A percentile compares a stretch with the other conserved stretches of the same genome.
phyloP scores from a whole-genome alignment of 768 basidiomycete species.

The Trichaptum fuscoviolaceum region DNA sequence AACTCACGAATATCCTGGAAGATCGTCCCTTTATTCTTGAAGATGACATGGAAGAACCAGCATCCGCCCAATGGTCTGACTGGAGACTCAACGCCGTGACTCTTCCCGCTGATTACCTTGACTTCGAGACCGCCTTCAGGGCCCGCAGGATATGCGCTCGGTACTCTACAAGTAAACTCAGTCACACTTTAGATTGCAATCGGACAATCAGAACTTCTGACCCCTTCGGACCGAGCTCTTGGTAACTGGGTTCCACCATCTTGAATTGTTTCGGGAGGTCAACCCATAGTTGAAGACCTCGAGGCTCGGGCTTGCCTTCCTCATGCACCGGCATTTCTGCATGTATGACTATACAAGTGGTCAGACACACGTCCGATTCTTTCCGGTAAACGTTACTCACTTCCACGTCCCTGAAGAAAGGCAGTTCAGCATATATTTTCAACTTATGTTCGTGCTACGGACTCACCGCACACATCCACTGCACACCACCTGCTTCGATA shows the following conservation, averaged over 20 bases:
- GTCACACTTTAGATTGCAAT: background rate
- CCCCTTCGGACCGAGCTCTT: conserved; percentile 68
- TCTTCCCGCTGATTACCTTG: conserved; percentile 86
- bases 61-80: conserved; percentile 90
- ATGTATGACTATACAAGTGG: conserved; percentile 47
- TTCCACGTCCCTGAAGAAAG: conserved; percentile 50
- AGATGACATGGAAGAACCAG: conserved; percentile 83
- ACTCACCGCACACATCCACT: conserved; percentile 89
- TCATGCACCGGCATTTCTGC: conserved; percentile 87
- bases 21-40: conserved; percentile 55
- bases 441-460: conserved; percentile 5
- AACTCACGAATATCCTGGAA: conserved; percentile 80
- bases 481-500: conserved; percentile 78
- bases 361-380: background rate
- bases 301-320: conserved; percentile 60
- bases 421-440: conserved; percentile 1
- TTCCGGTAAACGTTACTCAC: conserved; percentile 21
- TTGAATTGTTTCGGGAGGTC: conserved; percentile 80
- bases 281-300: conserved; percentile 85
- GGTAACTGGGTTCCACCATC: conserved; percentile 81
- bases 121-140: conserved; percentile 61
- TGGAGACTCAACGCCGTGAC: conserved; percentile 80
- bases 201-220: conserved; percentile 23
- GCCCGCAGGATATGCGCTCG: conserved; percentile 68
- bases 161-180: conserved; percentile 42